Percentiles rank a stretch among this genome's conserved stretches.
Evolutionary conservation across 495 filamentous ascomycete species (phyloP).

Genomic region (Penicillium malachiteum): DNA sequence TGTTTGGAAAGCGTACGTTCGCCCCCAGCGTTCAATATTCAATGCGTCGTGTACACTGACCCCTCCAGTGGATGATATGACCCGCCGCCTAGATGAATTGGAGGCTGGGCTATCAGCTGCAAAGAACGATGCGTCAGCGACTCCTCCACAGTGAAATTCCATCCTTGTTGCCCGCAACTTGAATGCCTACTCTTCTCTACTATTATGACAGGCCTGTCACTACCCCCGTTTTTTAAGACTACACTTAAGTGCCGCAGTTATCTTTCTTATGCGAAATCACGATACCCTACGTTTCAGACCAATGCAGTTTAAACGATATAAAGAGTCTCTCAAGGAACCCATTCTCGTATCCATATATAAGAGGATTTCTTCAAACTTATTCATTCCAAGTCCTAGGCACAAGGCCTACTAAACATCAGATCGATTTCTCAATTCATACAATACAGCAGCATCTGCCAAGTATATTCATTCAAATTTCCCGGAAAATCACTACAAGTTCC

Average conservation of each 20-base stretch:
- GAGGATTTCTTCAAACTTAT: not conserved
- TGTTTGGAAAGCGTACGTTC: conserved; percentile 80
- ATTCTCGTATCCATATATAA: not conserved
- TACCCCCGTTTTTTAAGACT: no score
- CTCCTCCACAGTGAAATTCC: conserved; percentile 21
- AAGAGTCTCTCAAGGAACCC: not conserved
- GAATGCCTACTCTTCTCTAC: no score
- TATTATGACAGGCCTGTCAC: no score
- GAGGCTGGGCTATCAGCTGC: conserved; percentile 58
- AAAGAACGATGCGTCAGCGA: conserved; percentile 14
- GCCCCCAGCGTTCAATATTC: not conserved
- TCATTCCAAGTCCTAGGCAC: not conserved
- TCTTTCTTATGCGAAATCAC: conserved; percentile 13
- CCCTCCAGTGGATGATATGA: conserved; percentile 89
- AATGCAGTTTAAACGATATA: not conserved
- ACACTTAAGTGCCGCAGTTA: not conserved
- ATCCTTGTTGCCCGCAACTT: not conserved
- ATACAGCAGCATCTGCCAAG: conserved; percentile 7
- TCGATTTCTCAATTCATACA: conserved; percentile 20
- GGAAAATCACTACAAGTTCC: not conserved
- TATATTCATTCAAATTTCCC: conserved; percentile 7
- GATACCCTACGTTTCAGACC: conserved; percentile 26
- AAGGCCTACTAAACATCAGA: not conserved
- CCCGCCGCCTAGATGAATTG: conserved; percentile 79
- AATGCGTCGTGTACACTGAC: not conserved